A percentile compares a stretch with the other conserved stretches of the same genome.
phyloP scores from a whole-genome alignment of 805 yeast species.

The Starmerella roubikii region DNA sequence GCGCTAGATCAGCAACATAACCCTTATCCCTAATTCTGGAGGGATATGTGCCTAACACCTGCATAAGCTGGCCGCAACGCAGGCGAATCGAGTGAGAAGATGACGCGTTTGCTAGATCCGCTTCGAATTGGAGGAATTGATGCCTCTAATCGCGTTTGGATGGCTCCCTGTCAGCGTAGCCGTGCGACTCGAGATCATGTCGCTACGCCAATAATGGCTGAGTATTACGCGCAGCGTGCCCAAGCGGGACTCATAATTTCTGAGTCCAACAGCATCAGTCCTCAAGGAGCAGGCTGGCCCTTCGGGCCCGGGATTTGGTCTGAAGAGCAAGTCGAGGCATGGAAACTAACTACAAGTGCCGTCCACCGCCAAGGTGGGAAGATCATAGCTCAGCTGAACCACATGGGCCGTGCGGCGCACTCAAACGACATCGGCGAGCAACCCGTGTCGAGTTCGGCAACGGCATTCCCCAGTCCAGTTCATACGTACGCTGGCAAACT shows the following conservation, averaged over 20 bases:
- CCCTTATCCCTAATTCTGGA: no score
- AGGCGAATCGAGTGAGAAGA: no score
- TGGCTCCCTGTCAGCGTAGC: no score
- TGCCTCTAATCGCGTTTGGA: no score
- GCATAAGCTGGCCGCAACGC: no score
- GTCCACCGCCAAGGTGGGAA: slow-evolving; percentile 20
- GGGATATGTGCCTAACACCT: no score
- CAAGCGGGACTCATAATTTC: slow-evolving; percentile 36
- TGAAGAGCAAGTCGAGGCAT: slow-evolving; percentile 22
- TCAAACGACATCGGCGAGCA: slow-evolving; percentile 9
- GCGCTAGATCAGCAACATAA: no score
- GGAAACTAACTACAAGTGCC: slow-evolving; percentile 27
- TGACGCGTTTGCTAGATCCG: background rate
- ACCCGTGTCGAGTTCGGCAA: slow-evolving; percentile 7
- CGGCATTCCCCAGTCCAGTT: slow-evolving; percentile 1
- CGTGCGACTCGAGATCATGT: no score
- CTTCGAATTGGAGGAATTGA: no score
- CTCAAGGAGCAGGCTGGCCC: slow-evolving; percentile 31
- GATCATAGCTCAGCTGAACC: slow-evolving; percentile 17
- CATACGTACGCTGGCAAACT: slow-evolving; percentile 13
- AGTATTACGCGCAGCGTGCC: no score
- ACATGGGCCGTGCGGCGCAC: slow-evolving; percentile 16
- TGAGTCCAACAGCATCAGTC: slow-evolving; percentile 41
- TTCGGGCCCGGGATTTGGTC: slow-evolving; percentile 22
- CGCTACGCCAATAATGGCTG: no score